Conservation (phyloP, 352 stramenopile species). For the Pythium oligandrum region DNA sequence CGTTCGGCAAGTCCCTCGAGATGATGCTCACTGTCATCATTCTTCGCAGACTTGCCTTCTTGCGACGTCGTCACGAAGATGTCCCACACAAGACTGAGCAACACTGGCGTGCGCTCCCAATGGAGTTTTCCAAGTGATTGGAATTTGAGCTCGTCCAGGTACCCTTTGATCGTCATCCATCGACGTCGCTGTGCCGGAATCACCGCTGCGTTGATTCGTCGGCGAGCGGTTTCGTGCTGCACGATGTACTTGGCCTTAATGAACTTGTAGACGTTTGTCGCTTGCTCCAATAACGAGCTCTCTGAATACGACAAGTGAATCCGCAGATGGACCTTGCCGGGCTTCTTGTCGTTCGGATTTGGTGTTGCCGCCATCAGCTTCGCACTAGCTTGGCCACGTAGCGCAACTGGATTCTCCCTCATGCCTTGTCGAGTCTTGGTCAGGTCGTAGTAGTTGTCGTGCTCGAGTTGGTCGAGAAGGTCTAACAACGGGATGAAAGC, state of each 20-base stretch:
- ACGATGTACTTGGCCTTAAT: constrained; percentile 60
- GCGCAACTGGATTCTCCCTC: neutral
- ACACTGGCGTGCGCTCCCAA: constrained; percentile 55
- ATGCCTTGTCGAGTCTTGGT: constrained; percentile 18
- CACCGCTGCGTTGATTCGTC: constrained; percentile 54
- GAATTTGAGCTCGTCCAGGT: constrained; percentile 45
- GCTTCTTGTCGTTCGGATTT: constrained; percentile 2
- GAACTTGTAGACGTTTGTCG: constrained; percentile 53
- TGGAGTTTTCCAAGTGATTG: constrained; percentile 50
- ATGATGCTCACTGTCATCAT: constrained; percentile 29
- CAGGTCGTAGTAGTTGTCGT: constrained; percentile 56
- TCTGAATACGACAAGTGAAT: constrained; percentile 52
- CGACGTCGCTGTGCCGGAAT: constrained; percentile 53
- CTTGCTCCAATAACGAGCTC: constrained; percentile 57
- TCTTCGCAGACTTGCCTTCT: constrained; percentile 9
- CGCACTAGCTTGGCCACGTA: neutral
- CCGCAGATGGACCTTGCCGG: constrained; percentile 40
- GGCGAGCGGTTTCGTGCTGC: constrained; percentile 46
- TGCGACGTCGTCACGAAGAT: constrained; percentile 41
- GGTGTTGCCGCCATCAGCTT: neutral
- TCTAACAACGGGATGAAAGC: constrained; percentile 62
- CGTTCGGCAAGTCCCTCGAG: constrained; percentile 30
- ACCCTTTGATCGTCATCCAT: constrained; percentile 53
- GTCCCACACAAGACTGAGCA: constrained; percentile 68
- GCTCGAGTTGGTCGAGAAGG: constrained; percentile 54